Evolutionary conservation across 495 filamentous ascomycete genomes (phyloP).

Genomic region (Penicillium atrosanguineum): DNA sequence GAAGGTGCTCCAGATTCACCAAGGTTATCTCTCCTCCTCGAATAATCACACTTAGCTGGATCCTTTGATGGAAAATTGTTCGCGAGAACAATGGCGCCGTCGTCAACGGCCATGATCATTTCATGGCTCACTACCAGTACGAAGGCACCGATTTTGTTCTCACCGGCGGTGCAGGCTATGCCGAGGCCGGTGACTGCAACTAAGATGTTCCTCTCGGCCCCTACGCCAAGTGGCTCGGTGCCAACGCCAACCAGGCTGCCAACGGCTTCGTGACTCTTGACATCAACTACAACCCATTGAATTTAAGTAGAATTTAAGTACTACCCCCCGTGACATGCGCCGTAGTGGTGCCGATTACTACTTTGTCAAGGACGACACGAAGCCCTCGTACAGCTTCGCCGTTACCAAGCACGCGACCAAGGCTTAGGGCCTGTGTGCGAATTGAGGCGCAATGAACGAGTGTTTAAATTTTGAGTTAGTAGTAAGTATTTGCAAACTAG

Average conservation of each 20-base stretch:
- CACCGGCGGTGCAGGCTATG: slow-evolving; percentile 17
- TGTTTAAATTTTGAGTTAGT: too few relatives aligned
- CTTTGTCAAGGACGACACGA: slow-evolving; percentile 18
- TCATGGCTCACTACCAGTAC: slow-evolving; percentile 21
- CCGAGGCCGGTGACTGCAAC: slow-evolving; percentile 25
- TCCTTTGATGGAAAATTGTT: slow-evolving; percentile 19
- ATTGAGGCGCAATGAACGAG: too few relatives aligned
- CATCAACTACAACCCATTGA: slow-evolving; percentile 15
- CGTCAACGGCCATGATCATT: slow-evolving; percentile 26
- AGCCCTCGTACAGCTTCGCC: slow-evolving; percentile 18
- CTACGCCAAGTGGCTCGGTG: slow-evolving; percentile 21
- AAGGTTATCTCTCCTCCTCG: slow-evolving; percentile 17
- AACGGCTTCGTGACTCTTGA: slow-evolving; percentile 27
- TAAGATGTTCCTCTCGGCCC: slow-evolving; percentile 18
- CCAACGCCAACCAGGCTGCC: slow-evolving; percentile 13
- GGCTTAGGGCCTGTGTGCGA: neutral
- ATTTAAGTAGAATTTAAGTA: slow-evolving; percentile 30
- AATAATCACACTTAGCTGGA: slow-evolving; percentile 20
- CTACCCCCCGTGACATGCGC: slow-evolving; percentile 14
- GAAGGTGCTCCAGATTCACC: slow-evolving; percentile 26
- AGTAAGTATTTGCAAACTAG: too few relatives aligned
- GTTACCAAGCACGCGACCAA: slow-evolving; percentile 16
- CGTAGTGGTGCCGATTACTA: slow-evolving; percentile 15
- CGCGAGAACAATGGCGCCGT: slow-evolving; percentile 17
- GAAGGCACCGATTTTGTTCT: slow-evolving; percentile 22